phyloP scores from a whole-genome alignment of 345 rosid genomes.

The Acer yangbiense region DNA sequence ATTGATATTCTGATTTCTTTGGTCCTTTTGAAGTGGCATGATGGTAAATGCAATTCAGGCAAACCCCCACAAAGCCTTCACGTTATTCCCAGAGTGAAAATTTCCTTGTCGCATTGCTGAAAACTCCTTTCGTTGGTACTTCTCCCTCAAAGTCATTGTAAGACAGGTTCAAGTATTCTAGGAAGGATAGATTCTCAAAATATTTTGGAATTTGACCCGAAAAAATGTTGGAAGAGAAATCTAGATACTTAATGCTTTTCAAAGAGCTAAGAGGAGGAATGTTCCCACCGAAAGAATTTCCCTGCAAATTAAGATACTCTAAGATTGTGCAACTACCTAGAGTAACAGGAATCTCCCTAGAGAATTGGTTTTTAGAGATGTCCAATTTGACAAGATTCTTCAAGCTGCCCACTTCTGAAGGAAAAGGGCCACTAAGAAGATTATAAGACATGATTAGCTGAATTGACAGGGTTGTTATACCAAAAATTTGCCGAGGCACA shows the following conservation, averaged over 20 bases:
- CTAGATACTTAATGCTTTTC: conserved; percentile 1
- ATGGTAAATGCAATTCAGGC: conserved; percentile 12
- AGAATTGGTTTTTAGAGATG: conserved; percentile 11
- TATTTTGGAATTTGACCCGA: conserved; percentile 14
- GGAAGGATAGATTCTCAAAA: not conserved
- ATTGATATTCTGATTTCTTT: not conserved
- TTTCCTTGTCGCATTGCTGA: conserved; percentile 2
- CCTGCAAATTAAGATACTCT: not conserved
- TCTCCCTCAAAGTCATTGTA: conserved; percentile 17
- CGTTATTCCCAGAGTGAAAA: conserved; percentile 21
- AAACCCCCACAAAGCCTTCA: conserved; percentile 15
- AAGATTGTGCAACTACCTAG: conserved; percentile 14
- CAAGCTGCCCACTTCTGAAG: conserved; percentile 13
- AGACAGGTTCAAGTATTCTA: conserved; percentile 11
- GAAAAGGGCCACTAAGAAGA: conserved; percentile 15
- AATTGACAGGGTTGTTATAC: not conserved
- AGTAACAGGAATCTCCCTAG: conserved; percentile 10
- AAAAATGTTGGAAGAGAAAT: conserved; percentile 16
- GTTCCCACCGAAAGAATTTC: conserved; percentile 10
- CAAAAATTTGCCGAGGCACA: conserved; percentile 29
- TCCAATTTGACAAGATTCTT: conserved; percentile 1
- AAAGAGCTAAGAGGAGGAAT: conserved; percentile 21
- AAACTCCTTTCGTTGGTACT: conserved; percentile 19
- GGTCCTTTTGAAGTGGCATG: conserved; percentile 1
- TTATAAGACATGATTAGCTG: not conserved